Evolutionary conservation across 164 flowering plant species (phyloP).

Genomic region (Stephania japonica): DNA sequence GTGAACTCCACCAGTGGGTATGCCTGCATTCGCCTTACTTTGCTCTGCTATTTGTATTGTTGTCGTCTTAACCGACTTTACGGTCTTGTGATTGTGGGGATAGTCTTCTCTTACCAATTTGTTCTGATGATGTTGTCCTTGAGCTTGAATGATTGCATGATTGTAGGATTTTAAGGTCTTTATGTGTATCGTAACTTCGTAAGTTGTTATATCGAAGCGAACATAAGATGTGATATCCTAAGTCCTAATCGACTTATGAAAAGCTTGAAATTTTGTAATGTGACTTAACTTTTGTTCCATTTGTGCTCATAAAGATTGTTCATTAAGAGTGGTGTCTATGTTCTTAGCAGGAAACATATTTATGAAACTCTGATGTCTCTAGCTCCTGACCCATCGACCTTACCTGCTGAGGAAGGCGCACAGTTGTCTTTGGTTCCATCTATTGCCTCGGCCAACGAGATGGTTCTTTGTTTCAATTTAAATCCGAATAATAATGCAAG

Average conservation of each 20-base stretch:
- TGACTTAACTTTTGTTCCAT: background rate
- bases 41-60: background rate
- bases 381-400: constrained; percentile 23
- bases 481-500: constrained; percentile 22
- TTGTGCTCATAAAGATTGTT: background rate
- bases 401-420: constrained; percentile 22
- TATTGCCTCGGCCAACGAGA: constrained; percentile 26
- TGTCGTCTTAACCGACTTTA: background rate
- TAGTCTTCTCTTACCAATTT: background rate
- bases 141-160: constrained; percentile 1
- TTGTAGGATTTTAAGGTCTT: background rate
- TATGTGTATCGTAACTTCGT: background rate
- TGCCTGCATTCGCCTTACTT: constrained; percentile 16
- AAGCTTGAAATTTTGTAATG: background rate
- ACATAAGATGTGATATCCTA: background rate
- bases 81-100: background rate
- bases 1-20: constrained; percentile 44
- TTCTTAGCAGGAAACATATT: constrained; percentile 26
- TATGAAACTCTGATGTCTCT: constrained; percentile 21
- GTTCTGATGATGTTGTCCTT: background rate
- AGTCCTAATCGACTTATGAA: background rate
- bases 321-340: background rate
- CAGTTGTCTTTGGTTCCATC: constrained; percentile 19
- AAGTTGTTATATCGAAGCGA: background rate
- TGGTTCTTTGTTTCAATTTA: constrained; percentile 23